Evolutionary conservation across 2,329 filamentous ascomycete genomes (phyloP), one percentile per base, ranked within the genome.

Genomic region (Penicillium verrucosum): DNA sequence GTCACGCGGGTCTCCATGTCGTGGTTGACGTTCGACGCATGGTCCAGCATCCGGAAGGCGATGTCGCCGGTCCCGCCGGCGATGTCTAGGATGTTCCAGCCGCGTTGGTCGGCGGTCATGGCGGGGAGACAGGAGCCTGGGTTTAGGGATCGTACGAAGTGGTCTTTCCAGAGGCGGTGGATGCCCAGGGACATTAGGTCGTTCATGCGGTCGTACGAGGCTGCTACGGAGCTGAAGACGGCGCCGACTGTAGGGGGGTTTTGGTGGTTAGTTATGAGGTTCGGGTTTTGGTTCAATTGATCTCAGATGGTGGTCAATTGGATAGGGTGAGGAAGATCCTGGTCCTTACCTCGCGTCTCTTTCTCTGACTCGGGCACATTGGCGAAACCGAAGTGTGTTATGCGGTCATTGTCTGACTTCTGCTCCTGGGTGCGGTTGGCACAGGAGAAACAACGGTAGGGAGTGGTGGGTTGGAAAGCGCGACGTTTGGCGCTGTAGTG

Each of bases 111-210:
- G 47, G 58, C 59, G 7, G 68, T 63, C 36, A 66, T 70, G 11
- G 72, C 68, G 44, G 71, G 65, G 73, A 79, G 53, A 68, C 80
- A 65, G 1, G 78, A 83, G 62, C 92, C 92, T 0, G 94, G 93
- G 73, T 97, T 94, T 32, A 99, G 84, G 34, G 87, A 88, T 64
- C 90, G 87, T 44, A 99, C 93, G 75, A 97, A 99, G 77, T 96
- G 87, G 77, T 97, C 93, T 80, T 89, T 99, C 94, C 94, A 99
- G 37, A 99, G 80, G 42, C 94, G 89, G 75, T 99, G 94, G 77
- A 96, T 92, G 54, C 94, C 94, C 46, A 99, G 85, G 8, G 94
- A 97, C 94, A 99, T 99, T 65, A 97, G 83, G 75, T 99, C 94
- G 78, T 99, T 99, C 94, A 99, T 99, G 60, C 88, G 89, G 76